Conservation (phyloP, 345 rosid species). For the Hevea brasiliensis region DNA sequence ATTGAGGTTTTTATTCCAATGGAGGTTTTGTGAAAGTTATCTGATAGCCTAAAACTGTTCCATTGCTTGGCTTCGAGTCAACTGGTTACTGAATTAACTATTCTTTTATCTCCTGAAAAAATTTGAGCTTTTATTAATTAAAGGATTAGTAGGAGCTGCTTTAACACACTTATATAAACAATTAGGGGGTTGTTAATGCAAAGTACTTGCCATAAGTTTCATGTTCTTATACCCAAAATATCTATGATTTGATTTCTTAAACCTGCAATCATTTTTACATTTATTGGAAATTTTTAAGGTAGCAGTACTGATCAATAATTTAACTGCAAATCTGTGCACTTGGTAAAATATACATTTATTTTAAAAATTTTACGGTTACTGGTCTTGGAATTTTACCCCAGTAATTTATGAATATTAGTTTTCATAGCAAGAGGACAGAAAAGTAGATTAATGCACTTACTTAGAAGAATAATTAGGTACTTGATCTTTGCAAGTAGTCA, state of each 20-base stretch:
- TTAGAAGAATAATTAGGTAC: neutral
- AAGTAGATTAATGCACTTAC: neutral
- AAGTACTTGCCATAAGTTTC: neutral
- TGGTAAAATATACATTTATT: neutral
- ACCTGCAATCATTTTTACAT: neutral
- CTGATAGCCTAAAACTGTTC: conserved; percentile 1
- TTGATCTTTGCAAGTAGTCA: neutral
- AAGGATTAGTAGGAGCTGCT: neutral
- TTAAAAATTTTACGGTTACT: neutral
- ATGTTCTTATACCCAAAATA: neutral
- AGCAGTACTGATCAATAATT: neutral
- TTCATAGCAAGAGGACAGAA: neutral
- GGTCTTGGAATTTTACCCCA: neutral
- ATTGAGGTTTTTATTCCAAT: neutral
- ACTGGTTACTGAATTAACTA: neutral
- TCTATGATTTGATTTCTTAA: neutral
- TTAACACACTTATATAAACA: neutral
- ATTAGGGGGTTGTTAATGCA: neutral
- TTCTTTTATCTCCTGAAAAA: neutral
- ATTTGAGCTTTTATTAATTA: neutral
- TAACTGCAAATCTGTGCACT: neutral
- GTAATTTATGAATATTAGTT: neutral
- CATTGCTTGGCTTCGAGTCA: conserved; percentile 4
- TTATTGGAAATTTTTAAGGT: neutral
- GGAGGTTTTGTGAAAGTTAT: neutral